Evolutionary conservation across 306 rosid species (phyloP).

Genomic region (Comarum palustre): DNA sequence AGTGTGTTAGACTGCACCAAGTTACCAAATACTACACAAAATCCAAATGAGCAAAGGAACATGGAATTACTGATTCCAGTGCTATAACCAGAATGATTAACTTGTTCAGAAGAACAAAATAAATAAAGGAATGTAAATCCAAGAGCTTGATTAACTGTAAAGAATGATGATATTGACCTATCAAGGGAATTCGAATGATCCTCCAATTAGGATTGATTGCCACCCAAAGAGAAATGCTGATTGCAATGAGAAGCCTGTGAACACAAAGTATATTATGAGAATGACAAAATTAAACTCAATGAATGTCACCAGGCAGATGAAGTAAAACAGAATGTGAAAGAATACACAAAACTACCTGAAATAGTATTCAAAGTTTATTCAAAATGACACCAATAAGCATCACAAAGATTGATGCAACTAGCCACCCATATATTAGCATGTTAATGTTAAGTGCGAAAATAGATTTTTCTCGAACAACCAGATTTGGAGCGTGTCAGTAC

Average conservation of each 20-base stretch:
- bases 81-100: conserved; percentile 24
- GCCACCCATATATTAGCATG: background rate
- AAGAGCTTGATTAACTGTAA: conserved; percentile 10
- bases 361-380: background rate
- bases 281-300: conserved; percentile 9
- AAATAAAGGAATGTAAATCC: conserved; percentile 31
- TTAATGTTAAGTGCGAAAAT: too few relatives aligned
- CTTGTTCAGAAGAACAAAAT: conserved; percentile 7
- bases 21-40: conserved; percentile 23
- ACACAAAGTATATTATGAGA: conserved; percentile 17
- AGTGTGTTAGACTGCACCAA: conserved; percentile 20
- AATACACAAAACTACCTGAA: background rate
- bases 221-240: conserved; percentile 96
- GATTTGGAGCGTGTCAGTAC: too few relatives aligned
- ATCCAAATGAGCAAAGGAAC: conserved; percentile 21
- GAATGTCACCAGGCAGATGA: background rate
- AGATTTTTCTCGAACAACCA: too few relatives aligned
- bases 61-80: conserved; percentile 18
- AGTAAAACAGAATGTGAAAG: background rate
- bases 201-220: conserved; percentile 95
- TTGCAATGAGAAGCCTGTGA: conserved; percentile 79
- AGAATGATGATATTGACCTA: conserved; percentile 29
- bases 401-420: background rate
- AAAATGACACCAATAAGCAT: background rate
- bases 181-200: conserved; percentile 85